A percentile compares a stretch with the other conserved stretches of the same genome.
phyloP scores from a whole-genome alignment of 148 eudicot species.

The Cornus kousa region DNA sequence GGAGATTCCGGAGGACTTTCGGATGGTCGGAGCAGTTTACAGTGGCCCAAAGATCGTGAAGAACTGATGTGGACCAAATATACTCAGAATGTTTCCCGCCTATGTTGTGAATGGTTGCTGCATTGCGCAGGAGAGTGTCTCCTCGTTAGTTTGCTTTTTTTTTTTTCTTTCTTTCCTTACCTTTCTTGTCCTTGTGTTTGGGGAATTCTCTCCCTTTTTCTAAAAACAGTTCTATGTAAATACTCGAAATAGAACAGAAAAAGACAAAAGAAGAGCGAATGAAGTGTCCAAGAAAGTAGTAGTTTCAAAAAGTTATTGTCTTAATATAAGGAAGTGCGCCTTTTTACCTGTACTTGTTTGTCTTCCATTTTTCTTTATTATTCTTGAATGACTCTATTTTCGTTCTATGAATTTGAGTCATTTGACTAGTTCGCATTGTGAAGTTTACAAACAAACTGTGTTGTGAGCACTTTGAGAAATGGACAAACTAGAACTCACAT shows the following conservation, averaged over 20 bases:
- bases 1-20: conserved; percentile 55
- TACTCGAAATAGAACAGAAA: not conserved
- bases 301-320: not conserved
- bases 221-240: not conserved
- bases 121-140: not conserved
- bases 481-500: too few relatives aligned
- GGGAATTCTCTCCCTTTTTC: not conserved
- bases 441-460: too few relatives aligned
- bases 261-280: not conserved
- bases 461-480: too few relatives aligned
- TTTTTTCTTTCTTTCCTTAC: not conserved
- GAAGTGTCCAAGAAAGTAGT: not conserved
- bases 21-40: conserved; percentile 52
- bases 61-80: conserved; percentile 15
- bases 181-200: not conserved
- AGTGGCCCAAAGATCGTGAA: conserved; percentile 61
- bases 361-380: not conserved
- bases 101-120: not conserved
- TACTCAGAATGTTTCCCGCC: not conserved
- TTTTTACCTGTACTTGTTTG: not conserved
- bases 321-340: not conserved
- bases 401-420: not conserved
- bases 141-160: not conserved
- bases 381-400: too few relatives aligned
- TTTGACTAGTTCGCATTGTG: not conserved